phyloP scores from a whole-genome alignment of 345 rosid species.

The Salix dunnii region DNA sequence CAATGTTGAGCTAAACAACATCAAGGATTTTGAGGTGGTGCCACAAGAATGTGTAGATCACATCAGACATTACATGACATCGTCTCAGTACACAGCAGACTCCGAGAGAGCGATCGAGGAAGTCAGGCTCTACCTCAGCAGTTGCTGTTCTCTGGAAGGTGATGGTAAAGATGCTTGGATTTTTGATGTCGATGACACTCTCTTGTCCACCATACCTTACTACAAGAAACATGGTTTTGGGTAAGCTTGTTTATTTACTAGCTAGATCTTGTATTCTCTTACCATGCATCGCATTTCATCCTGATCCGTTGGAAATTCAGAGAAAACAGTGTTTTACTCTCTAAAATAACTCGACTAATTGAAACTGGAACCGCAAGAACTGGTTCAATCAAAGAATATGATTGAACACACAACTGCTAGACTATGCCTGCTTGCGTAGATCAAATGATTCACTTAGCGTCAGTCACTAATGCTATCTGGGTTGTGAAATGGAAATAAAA shows the following conservation, averaged over 20 bases:
- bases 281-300: neutral
- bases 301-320: too few species aligned
- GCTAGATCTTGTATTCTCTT: neutral
- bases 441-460: too few species aligned
- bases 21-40: conserved; percentile 54
- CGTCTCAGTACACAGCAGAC: conserved; percentile 57
- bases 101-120: conserved; percentile 49
- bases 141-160: conserved; percentile 32
- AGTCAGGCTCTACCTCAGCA: conserved; percentile 37
- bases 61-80: conserved; percentile 61
- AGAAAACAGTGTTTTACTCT: too few species aligned
- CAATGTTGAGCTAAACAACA: conserved; percentile 71
- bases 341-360: too few species aligned
- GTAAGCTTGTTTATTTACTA: conserved; percentile 19
- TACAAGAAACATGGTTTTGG: conserved; percentile 60
- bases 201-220: conserved; percentile 69
- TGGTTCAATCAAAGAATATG: too few species aligned
- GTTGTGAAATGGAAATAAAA: conserved; percentile 8
- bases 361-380: too few species aligned
- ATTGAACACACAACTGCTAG: too few species aligned
- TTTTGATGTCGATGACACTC: conserved; percentile 70
- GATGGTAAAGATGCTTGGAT: conserved; percentile 77
- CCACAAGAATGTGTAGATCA: conserved; percentile 61
- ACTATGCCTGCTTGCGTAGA: too few species aligned
- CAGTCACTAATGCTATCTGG: neutral